Evolutionary conservation across 1,284 basidiomycete genomes (phyloP).

Genomic region (Hortiboletus rubellus): DNA sequence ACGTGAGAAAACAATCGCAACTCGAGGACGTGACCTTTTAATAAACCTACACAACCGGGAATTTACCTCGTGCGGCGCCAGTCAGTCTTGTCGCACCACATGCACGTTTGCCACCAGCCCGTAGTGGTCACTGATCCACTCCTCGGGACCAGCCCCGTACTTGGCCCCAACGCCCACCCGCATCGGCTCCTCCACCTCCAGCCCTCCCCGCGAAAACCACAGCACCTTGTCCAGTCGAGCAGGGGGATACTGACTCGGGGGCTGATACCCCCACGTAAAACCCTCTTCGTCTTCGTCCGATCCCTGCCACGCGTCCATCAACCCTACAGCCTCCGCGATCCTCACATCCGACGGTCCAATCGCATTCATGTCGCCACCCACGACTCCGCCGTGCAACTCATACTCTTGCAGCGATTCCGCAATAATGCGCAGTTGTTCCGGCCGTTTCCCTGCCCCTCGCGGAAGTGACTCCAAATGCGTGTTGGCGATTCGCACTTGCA

Average conservation of each 20-base stretch:
- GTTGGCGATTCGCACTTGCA: conserved; percentile 58
- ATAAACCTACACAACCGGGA: conserved; percentile 5
- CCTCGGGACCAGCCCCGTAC: conserved; percentile 30
- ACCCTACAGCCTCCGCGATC: conserved; percentile 44
- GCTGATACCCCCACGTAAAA: conserved; percentile 69
- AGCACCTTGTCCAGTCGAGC: conserved; percentile 66
- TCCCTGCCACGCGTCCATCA: conserved; percentile 57
- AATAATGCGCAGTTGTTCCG: conserved; percentile 53
- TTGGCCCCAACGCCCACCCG: conserved; percentile 56
- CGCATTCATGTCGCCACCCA: conserved; percentile 72
- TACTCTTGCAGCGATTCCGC: conserved; percentile 47
- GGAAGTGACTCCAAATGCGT: conserved; percentile 68
- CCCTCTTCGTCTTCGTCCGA: conserved; percentile 42
- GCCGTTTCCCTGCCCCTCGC: conserved; percentile 44
- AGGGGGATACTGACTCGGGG: conserved; percentile 43
- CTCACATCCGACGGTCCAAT: conserved; percentile 47
- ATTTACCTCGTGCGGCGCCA: background rate
- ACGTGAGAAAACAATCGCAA: background rate
- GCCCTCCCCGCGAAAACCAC: conserved; percentile 46
- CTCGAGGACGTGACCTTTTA: conserved; percentile 4
- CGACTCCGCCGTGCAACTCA: conserved; percentile 53
- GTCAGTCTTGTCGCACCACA: conserved; percentile 29
- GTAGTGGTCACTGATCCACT: conserved; percentile 68
- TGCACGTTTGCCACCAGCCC: conserved; percentile 53
- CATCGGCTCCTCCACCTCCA: conserved; percentile 51